Evolutionary conservation across 2,329 filamentous ascomycete genomes (phyloP).

Genomic region (Gliomastix tumulicola): DNA sequence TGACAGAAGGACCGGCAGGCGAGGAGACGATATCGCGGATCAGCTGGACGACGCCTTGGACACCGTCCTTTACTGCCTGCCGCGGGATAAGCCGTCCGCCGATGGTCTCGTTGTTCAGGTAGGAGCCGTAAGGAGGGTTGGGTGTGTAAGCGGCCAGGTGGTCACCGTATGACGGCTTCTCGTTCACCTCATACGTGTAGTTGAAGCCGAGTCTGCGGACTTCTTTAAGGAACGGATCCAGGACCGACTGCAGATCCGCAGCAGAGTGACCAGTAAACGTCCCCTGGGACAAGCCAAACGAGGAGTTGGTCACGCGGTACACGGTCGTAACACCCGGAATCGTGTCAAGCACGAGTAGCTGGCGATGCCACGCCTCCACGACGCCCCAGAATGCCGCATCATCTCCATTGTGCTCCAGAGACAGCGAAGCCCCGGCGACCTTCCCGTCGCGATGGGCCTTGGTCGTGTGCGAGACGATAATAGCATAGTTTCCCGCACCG

Average conservation of each 20-base stretch:
- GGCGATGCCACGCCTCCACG: background rate
- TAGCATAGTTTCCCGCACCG: constrained; percentile 43
- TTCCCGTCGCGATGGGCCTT: constrained; percentile 30
- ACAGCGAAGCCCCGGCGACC: too few species aligned
- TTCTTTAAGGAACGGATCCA: background rate
- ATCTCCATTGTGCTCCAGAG: constrained; percentile 27
- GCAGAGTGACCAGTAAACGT: background rate
- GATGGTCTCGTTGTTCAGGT: background rate
- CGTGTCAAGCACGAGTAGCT: too few species aligned
- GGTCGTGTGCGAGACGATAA: constrained; percentile 41
- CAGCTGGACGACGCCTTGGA: too few species aligned
- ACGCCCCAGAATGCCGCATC: constrained; percentile 19
- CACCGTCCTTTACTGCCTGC: too few species aligned
- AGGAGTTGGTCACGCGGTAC: background rate
- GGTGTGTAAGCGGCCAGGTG: background rate
- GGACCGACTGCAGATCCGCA: background rate
- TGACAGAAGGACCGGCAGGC: background rate
- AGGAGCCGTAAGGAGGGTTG: background rate
- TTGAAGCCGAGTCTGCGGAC: background rate
- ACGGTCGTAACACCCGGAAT: background rate
- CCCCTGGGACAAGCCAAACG: too few species aligned
- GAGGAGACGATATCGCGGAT: background rate
- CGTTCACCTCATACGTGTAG: background rate
- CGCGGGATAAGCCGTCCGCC: background rate
- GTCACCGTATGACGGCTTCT: background rate